Base-by-base conservation (phyloP, 345 rosid genomes). In the Dipteronia sinensis region DNA sequence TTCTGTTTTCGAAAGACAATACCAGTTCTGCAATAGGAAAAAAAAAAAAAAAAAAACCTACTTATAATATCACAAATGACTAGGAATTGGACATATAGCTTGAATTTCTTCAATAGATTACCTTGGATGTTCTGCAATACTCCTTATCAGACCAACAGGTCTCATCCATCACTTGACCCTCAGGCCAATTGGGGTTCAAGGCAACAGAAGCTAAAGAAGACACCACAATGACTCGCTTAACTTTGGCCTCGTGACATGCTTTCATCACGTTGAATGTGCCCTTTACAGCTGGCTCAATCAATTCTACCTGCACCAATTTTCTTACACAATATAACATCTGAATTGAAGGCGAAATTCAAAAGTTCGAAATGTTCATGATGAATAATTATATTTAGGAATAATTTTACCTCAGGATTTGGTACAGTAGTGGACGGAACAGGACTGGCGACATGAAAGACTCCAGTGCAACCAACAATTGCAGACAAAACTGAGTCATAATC, bases 391-490 rank as follows among this genome's bases (percentile, higher is more conserved):
- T 7, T 42, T 42, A 42, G 46, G 46, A 8, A 42, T 42, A 42
- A 2, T 42, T 76, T 83, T 34, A 74, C 83, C 86, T 80, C 83
- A 49, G 88, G 84, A 83, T 88, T 87, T 22, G 86, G 73, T 7
- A 82, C 83, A 73, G 80, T n/a, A 65, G 82, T 10, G 64, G 83
- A 59, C n/a, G 93, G 92, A 81, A 94, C 91, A 0, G 94, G 97
- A 44, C 85, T 82, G 67, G 92, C 97, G 0, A 88, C 92, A 82
- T 94, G 98, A 78, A 94, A 85, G 67, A 91, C 94, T 2, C 92
- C 93, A 5, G 1, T 66, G 73, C 93, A 94, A 22, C 95, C 95
- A 27, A 68, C 11, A 15, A 89, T 80, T 0, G 95, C 92, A 12
- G 83, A 75, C 46, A 3, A 74, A 20, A 90, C 79, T 63, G 97